phyloP scores from a whole-genome alignment of 164 flowering plant species.

The Vitis rotundifolia region DNA sequence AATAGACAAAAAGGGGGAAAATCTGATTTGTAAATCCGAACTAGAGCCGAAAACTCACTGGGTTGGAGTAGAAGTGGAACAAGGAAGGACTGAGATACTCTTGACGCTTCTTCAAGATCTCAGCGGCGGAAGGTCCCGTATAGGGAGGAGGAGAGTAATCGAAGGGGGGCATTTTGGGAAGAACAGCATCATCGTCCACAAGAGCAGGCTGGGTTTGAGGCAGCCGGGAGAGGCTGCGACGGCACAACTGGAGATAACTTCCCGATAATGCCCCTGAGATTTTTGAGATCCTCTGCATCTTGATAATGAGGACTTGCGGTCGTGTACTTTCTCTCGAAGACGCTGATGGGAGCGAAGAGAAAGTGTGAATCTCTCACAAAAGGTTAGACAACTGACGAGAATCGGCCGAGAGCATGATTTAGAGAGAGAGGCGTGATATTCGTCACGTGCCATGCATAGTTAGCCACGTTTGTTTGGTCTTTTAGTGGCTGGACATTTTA shows the following conservation, averaged over 20 bases:
- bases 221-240: slow-evolving; percentile 31
- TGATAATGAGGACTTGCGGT: not conserved
- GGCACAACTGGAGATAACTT: not conserved
- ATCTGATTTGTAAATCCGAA: too few relatives aligned
- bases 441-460: too few relatives aligned
- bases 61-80: slow-evolving; percentile 63
- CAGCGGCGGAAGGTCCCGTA: slow-evolving; percentile 72
- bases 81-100: slow-evolving; percentile 82
- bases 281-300: slow-evolving; percentile 34
- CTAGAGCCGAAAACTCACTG: slow-evolving; percentile 37
- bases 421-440: too few relatives aligned
- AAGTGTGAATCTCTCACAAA: too few relatives aligned
- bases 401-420: too few relatives aligned
- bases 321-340: too few relatives aligned
- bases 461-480: too few relatives aligned
- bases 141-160: slow-evolving; percentile 88
- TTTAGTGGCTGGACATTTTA: too few relatives aligned
- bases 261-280: slow-evolving; percentile 21
- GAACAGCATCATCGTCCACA: slow-evolving; percentile 18
- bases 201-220: slow-evolving; percentile 15
- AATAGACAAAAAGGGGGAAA: too few relatives aligned
- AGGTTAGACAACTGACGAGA: too few relatives aligned
- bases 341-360: too few relatives aligned
- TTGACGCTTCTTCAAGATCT: slow-evolving; percentile 66
- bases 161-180: slow-evolving; percentile 79